Conservation (phyloP, 352 stramenopile species). For the Pythium oligandrum region DNA sequence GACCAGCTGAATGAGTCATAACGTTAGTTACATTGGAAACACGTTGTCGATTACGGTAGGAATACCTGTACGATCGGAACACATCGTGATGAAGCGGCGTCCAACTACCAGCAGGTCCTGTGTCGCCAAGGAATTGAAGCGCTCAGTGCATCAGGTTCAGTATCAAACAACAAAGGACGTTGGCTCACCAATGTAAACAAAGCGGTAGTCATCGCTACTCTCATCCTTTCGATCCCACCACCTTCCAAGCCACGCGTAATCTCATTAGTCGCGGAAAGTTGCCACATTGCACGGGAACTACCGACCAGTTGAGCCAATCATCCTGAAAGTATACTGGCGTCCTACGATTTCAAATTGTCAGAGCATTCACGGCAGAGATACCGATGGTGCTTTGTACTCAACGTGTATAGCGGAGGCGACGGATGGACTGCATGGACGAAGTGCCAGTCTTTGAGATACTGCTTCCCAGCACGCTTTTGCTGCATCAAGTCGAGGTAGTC, state of each 20-base stretch:
- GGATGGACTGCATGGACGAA: constrained; percentile 58
- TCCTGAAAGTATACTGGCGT: constrained; percentile 85
- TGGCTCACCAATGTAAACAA: constrained; percentile 92
- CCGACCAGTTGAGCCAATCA: constrained; percentile 91
- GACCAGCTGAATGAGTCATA: constrained; percentile 80
- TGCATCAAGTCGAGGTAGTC: constrained; percentile 64
- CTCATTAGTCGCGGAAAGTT: no score
- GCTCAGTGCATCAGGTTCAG: neutral
- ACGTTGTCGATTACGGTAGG: neutral
- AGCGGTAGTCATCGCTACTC: constrained; percentile 89
- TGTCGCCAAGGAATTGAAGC: neutral
- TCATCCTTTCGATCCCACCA: constrained; percentile 73
- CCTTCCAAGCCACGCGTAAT: constrained; percentile 21
- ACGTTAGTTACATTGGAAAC: neutral
- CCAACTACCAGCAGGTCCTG: constrained; percentile 81
- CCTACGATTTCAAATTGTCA: constrained; percentile 13
- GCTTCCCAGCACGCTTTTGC: constrained; percentile 34
- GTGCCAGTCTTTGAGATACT: constrained; percentile 87
- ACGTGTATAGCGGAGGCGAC: constrained; percentile 50
- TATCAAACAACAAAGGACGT: neutral
- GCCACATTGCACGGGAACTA: neutral
- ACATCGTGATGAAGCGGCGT: constrained; percentile 96
- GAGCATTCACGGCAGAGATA: no score
- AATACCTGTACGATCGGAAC: constrained; percentile 91
- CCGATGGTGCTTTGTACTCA: constrained; percentile 17